phyloP scores from a whole-genome alignment of 2,329 filamentous ascomycete genomes.

The Hirsutella rhossiliensis region DNA sequence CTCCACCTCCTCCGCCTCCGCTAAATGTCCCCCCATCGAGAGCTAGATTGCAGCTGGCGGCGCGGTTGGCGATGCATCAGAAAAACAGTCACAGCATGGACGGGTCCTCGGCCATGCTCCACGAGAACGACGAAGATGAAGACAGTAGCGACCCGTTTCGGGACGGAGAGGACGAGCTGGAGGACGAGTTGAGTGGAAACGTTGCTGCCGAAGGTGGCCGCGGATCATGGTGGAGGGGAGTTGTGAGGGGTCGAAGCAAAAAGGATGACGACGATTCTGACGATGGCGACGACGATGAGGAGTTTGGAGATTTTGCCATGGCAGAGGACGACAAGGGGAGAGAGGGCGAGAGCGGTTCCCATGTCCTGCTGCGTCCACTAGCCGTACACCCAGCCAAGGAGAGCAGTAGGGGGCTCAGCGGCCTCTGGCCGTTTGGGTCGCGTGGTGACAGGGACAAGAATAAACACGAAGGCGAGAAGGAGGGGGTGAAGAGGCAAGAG shows the following conservation, averaged over 20 bases:
- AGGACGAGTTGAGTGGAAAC: slow-evolving; percentile 41
- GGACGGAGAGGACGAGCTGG: slow-evolving; percentile 38
- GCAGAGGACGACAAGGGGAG: slow-evolving; percentile 33
- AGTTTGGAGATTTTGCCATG: slow-evolving; percentile 59
- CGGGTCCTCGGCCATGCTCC: slow-evolving; percentile 29
- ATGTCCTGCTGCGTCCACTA: slow-evolving; percentile 41
- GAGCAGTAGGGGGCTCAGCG: slow-evolving; percentile 31
- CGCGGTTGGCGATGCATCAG: slow-evolving; percentile 64
- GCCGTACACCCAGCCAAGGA: slow-evolving; percentile 37
- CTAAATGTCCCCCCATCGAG: slow-evolving; percentile 79
- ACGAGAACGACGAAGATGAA: slow-evolving; percentile 23
- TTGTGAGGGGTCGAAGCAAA: slow-evolving; percentile 20
- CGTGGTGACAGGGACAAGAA: slow-evolving; percentile 18
- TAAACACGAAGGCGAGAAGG: slow-evolving; percentile 15
- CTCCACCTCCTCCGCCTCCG: slow-evolving; percentile 62
- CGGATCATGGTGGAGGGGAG: slow-evolving; percentile 37
- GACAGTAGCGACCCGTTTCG: slow-evolving; percentile 33
- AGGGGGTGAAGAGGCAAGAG: slow-evolving; percentile 12
- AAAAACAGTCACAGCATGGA: slow-evolving; percentile 43
- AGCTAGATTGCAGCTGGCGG: slow-evolving; percentile 81
- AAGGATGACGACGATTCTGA: slow-evolving; percentile 31
- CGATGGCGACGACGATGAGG: slow-evolving; percentile 42
- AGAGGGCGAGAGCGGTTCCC: slow-evolving; percentile 20
- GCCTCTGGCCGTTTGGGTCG: slow-evolving; percentile 46
- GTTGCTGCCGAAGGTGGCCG: slow-evolving; percentile 22